Percentiles rank a stretch among this genome's conserved stretches.
Evolutionary conservation across 106 monocot species (phyloP).

Genomic region (Allium fistulosum): DNA sequence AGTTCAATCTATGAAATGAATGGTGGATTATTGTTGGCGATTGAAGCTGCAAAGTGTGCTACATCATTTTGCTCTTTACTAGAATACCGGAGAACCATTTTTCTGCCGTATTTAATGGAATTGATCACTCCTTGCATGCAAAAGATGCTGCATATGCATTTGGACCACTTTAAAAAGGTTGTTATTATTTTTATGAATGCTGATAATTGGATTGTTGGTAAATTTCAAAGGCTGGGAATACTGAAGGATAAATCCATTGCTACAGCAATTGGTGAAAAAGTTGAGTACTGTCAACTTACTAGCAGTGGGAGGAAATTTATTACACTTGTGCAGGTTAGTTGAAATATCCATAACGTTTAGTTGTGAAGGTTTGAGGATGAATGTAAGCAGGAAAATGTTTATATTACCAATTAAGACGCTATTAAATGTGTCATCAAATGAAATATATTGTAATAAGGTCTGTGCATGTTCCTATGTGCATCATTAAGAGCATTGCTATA

Average conservation of each 20-base stretch:
- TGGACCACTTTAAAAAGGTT: constrained; percentile 17
- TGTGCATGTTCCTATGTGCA: no score
- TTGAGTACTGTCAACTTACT: constrained; percentile 32
- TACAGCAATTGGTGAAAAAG: constrained; percentile 3
- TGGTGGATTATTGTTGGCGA: constrained; percentile 22
- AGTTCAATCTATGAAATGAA: constrained; percentile 23
- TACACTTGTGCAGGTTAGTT: constrained; percentile 32
- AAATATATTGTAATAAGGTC: no score
- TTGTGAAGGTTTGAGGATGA: no score
- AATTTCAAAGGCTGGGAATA: constrained; percentile 25
- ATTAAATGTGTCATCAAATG: no score
- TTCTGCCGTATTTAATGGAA: constrained; percentile 23
- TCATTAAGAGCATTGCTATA: no score
- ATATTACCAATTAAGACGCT: no score
- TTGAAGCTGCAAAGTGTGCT: constrained; percentile 20
- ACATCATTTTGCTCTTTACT: constrained; percentile 31
- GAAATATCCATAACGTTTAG: neutral
- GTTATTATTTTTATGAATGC: constrained; percentile 5
- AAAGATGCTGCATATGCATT: constrained; percentile 27
- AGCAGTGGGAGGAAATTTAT: constrained; percentile 39
- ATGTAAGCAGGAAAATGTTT: no score
- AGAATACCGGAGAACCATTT: constrained; percentile 10
- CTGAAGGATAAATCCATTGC: constrained; percentile 13
- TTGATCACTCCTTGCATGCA: constrained; percentile 36
- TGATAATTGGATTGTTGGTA: constrained; percentile 26